Percentiles rank a stretch among this genome's conserved stretches.
Conservation (phyloP, 805 yeast species). For the Pichia heedii region DNA sequence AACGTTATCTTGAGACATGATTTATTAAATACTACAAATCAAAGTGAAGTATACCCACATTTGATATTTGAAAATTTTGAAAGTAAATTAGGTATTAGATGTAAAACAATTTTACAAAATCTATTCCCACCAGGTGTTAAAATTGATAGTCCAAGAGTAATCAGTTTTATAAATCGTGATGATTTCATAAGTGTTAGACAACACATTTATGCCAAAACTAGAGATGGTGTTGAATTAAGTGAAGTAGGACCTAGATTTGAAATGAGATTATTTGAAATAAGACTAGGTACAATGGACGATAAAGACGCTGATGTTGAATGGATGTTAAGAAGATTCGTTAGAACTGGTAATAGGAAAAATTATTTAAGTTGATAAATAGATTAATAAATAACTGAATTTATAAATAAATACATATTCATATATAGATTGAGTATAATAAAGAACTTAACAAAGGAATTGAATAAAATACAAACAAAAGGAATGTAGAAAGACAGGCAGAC, state of each 20-base stretch:
- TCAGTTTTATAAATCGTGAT: slow-evolving; percentile 81
- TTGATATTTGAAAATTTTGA: slow-evolving; percentile 85
- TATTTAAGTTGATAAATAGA: slow-evolving; percentile 37
- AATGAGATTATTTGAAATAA: slow-evolving; percentile 84
- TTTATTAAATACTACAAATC: slow-evolving; percentile 73
- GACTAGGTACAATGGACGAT: slow-evolving; percentile 86
- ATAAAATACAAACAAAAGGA: neutral
- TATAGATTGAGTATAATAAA: neutral
- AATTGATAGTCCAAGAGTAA: slow-evolving; percentile 81
- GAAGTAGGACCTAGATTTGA: slow-evolving; percentile 99
- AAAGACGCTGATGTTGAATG: slow-evolving; percentile 98
- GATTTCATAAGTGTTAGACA: slow-evolving; percentile 94
- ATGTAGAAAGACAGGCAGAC: too few species aligned
- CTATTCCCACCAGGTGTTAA: slow-evolving; percentile 96
- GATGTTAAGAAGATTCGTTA: slow-evolving; percentile 84
- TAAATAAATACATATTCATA: neutral
- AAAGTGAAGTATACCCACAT: slow-evolving; percentile 90
- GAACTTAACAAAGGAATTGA: slow-evolving; percentile 8
- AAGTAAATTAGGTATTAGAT: slow-evolving; percentile 73
- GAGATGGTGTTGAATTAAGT: slow-evolving; percentile 81
- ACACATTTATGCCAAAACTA: slow-evolving; percentile 85
- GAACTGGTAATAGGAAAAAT: slow-evolving; percentile 94
- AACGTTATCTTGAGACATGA: slow-evolving; percentile 94
- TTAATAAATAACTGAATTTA: neutral
- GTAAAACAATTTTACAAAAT: slow-evolving; percentile 72